Conservation (phyloP, 164 flowering plant genomes). For the Chimonanthus salicifolius region DNA sequence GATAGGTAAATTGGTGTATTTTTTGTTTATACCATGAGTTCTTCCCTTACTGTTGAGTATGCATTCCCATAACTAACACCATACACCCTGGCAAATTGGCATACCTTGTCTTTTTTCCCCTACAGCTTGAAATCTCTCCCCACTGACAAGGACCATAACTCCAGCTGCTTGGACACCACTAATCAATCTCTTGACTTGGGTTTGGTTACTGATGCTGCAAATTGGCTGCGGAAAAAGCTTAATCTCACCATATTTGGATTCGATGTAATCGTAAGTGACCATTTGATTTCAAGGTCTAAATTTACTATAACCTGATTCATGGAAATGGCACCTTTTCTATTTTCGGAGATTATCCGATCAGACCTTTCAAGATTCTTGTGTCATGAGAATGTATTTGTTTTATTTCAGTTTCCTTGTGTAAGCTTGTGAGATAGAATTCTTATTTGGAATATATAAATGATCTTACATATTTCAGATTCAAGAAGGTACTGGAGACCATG, state of each 20-base stretch:
- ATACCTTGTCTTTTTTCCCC: neutral
- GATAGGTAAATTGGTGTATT: constrained; percentile 49
- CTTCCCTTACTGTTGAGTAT: neutral
- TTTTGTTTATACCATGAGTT: neutral
- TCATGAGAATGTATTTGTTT: no score
- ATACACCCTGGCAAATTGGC: no score
- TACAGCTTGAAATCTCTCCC: constrained; percentile 89
- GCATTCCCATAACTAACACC: no score
- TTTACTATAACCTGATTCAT: neutral
- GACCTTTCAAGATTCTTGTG: no score
- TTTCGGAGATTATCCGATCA: no score
- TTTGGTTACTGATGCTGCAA: constrained; percentile 72
- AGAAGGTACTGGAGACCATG: constrained; percentile 82
- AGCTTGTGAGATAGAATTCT: neutral
- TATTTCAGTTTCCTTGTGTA: neutral
- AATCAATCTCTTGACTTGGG: constrained; percentile 45
- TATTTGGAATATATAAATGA: neutral
- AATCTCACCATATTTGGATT: constrained; percentile 87
- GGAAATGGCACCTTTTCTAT: no score
- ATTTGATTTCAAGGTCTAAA: neutral
- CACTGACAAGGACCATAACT: constrained; percentile 25
- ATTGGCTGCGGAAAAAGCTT: constrained; percentile 55
- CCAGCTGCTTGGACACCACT: neutral
- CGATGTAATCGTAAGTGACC: constrained; percentile 83
- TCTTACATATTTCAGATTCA: constrained; percentile 45